These are phyloP conservation scores for Malus hybrid DNA, from an alignment of 331 rosid genomes.

Conservation along the genomic window DNA sequence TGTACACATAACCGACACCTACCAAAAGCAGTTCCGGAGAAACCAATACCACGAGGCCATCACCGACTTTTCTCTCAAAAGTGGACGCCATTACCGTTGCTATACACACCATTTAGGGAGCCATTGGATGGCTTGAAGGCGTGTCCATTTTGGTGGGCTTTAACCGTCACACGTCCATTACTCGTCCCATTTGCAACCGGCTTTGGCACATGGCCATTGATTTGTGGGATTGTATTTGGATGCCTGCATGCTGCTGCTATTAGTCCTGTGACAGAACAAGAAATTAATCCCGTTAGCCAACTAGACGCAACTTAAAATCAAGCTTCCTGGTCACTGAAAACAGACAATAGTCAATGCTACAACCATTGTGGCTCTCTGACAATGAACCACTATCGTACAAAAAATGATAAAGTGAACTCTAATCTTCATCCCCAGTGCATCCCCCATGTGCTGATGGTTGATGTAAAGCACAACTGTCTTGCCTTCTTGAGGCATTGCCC, in stretches of 20 bases:
- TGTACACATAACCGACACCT: slow-evolving; percentile 66
- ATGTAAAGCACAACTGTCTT: not conserved
- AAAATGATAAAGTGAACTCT: not conserved
- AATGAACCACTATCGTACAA: not conserved
- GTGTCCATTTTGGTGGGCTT: slow-evolving; percentile 32
- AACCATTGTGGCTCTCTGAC: not conserved
- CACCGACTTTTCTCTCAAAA: slow-evolving; percentile 19
- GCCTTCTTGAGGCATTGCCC: no score
- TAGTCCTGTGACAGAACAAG: slow-evolving; percentile 41
- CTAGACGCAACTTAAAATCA: not conserved
- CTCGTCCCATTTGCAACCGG: slow-evolving; percentile 27
- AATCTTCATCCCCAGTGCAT: not conserved
- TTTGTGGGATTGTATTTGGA: slow-evolving; percentile 32
- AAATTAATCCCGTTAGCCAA: not conserved
- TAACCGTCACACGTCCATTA: slow-evolving; percentile 27
- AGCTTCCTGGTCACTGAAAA: not conserved
- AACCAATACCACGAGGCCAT: slow-evolving; percentile 7
- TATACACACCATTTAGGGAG: slow-evolving; percentile 40
- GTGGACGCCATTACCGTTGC: slow-evolving; percentile 55
- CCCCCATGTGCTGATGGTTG: not conserved
- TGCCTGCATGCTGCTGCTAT: slow-evolving; percentile 56
- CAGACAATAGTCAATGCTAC: not conserved
- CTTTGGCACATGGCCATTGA: slow-evolving; percentile 20
- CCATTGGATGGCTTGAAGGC: slow-evolving; percentile 28
- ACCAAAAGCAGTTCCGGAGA: slow-evolving; percentile 32